phyloP scores from a whole-genome alignment of 2,329 filamentous ascomycete genomes.

The Diaporthe vaccinii region DNA sequence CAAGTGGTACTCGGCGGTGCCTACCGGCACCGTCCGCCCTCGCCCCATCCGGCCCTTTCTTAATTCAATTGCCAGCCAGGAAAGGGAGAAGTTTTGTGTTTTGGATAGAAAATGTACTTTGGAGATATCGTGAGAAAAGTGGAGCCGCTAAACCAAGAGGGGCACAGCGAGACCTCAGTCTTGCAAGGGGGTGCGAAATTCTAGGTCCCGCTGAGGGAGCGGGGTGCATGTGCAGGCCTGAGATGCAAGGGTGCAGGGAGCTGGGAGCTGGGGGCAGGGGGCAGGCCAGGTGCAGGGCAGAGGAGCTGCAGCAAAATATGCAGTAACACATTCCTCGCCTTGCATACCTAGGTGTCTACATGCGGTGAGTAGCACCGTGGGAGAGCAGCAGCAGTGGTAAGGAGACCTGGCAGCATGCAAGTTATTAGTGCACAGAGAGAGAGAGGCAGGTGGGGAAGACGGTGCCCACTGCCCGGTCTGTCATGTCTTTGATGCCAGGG shows the following conservation, averaged over 20 bases:
- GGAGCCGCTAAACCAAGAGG: no score
- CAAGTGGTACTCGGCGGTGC: no score
- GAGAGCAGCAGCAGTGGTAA: not conserved
- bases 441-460: constrained; percentile 4
- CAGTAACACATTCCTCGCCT: not conserved
- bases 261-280: constrained; percentile 1
- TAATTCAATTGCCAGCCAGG: no score
- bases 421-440: no score
- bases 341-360: not conserved
- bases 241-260: constrained; percentile 15
- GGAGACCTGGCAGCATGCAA: not conserved
- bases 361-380: not conserved
- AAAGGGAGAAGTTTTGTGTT: no score
- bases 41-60: no score
- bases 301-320: not conserved
- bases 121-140: no score
- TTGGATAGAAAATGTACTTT: no score
- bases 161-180: no score
- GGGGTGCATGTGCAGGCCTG: constrained; percentile 26
- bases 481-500: not conserved
- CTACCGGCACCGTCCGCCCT: no score
- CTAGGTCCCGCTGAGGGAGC: constrained; percentile 30
- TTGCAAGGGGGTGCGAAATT: no score
- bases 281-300: not conserved
- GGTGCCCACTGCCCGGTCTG: not conserved